Base-by-base conservation (phyloP, 2,329 filamentous ascomycete genomes). In the Myotisia sp. region DNA sequence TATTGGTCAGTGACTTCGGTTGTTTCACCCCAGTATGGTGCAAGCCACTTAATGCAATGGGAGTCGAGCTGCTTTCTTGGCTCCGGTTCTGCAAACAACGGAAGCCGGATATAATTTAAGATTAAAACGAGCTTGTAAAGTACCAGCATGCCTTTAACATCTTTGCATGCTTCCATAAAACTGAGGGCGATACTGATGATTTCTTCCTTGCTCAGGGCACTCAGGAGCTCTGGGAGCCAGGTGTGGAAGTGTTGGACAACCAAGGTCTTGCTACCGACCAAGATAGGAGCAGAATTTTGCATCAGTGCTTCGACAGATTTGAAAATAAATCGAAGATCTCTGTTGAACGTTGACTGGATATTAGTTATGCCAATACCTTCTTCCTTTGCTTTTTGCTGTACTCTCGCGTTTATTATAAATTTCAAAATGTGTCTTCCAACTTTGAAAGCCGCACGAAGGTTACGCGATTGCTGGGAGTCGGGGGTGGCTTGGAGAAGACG, bases 161-260 rank as follows among this genome's bases (percentile, higher is more conserved):
- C 65, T 2, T 76, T 73, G 59, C 86, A 94, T 1, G 90, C 84
- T 51, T 94, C 85, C 64, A 95, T 79, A 50, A 95, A 92, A 56
- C 87, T 83, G 41, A 92, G 82, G 26, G 86, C 84, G 42, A 94
- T 79, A 48, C 92, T 79, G 34, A 94, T 64, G 29, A 94, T 87
- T 53, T 95, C 87, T 47, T 85, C 79, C 0, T 78, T 76, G 3
- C 70, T 72, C 50, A 95, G 68, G 23, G 90, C 67, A 2, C 77
- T 74, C 0, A 74, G 68, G 6, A 98, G 71, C 52, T 95, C 87
- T 0, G 90, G 87, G n/a, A 98, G 64, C 90, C 90, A 98, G 0
- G 82, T 81, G 52, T 95, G 87, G 54, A 95, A 92, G 54, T 95
- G 84, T 56, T 98, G 90, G 8, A 95, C 85, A 2, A 92, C 76